Percentiles rank a stretch among this genome's conserved stretches.
phyloP scores from a whole-genome alignment of 805 yeast species.

The Spathaspora hagerdaliae region DNA sequence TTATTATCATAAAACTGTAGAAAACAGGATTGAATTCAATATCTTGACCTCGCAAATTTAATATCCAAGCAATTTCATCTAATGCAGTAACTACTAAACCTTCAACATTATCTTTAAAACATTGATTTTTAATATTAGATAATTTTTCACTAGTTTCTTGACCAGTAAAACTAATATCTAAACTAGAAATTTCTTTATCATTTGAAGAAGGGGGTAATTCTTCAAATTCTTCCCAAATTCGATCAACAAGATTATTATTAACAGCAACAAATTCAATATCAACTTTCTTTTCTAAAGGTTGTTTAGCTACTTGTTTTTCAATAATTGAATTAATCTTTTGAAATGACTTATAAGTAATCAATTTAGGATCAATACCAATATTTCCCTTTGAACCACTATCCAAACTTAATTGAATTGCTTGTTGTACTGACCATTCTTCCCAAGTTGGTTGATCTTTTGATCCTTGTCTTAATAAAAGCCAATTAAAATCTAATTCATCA shows the following conservation, averaged over 20 bases:
- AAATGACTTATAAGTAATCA: constrained; percentile 35
- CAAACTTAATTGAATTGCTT: constrained; percentile 46
- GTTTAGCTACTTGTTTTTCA: constrained; percentile 17
- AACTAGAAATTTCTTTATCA: constrained; percentile 43
- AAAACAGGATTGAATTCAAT: constrained; percentile 55
- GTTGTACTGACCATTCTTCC: constrained; percentile 55
- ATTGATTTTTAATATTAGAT: constrained; percentile 32
- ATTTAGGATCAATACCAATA: constrained; percentile 49
- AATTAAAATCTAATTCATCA: constrained; percentile 57
- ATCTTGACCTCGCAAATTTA: constrained; percentile 52
- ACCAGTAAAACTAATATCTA: constrained; percentile 61
- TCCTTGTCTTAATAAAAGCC: constrained; percentile 54
- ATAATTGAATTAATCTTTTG: constrained; percentile 29
- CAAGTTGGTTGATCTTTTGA: constrained; percentile 47
- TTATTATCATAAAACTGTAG: constrained; percentile 38
- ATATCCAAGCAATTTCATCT: constrained; percentile 89
- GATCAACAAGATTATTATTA: constrained; percentile 66
- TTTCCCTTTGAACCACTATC: constrained; percentile 39
- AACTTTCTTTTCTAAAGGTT: constrained; percentile 17
- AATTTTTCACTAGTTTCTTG: constrained; percentile 58
- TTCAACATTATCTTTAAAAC: constrained; percentile 23
- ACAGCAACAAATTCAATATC: constrained; percentile 43
- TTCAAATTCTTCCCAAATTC: constrained; percentile 69
- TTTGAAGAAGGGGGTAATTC: constrained; percentile 52
- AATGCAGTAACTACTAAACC: constrained; percentile 47